A percentile compares a stretch with the other conserved stretches of the same genome.
These are phyloP conservation scores for Citrus cavaleriei DNA, from an alignment of 345 rosid species.

Conservation along the genomic window DNA sequence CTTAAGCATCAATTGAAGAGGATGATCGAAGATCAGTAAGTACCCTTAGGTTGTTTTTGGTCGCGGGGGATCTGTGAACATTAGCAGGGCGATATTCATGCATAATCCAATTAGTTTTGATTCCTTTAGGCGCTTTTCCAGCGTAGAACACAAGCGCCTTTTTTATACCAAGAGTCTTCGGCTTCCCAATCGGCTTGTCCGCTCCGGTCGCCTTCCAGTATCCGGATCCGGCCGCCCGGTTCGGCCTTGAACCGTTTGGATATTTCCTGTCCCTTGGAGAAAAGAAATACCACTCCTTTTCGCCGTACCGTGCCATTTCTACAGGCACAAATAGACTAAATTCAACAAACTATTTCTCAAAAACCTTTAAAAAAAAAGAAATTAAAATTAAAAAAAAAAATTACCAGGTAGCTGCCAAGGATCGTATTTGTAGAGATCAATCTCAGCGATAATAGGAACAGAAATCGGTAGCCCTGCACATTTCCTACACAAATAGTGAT, in stretches of 20 bases:
- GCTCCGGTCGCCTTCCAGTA: constrained; percentile 97
- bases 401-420: constrained; percentile 97
- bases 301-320: constrained; percentile 79
- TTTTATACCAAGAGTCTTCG: constrained; percentile 71
- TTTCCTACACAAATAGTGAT: constrained; percentile 65
- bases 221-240: constrained; percentile 83
- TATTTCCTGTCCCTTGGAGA: constrained; percentile 86
- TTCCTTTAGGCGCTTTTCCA: constrained; percentile 78
- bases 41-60: constrained; percentile 65
- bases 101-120: constrained; percentile 97
- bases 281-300: constrained; percentile 93
- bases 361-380: background rate
- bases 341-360: background rate
- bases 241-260: constrained; percentile 85
- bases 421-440: constrained; percentile 81
- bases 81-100: constrained; percentile 90
- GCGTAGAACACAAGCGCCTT: constrained; percentile 88
- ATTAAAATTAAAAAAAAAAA: background rate
- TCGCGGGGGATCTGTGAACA: constrained; percentile 72
- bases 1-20: background rate
- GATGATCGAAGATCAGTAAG: background rate
- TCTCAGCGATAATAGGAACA: constrained; percentile 75
- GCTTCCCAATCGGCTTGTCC: constrained; percentile 85
- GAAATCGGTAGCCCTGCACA: constrained; percentile 50
- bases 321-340: background rate